Conservation (phyloP, 768 basidiomycete genomes). For the Mycena galopus region DNA sequence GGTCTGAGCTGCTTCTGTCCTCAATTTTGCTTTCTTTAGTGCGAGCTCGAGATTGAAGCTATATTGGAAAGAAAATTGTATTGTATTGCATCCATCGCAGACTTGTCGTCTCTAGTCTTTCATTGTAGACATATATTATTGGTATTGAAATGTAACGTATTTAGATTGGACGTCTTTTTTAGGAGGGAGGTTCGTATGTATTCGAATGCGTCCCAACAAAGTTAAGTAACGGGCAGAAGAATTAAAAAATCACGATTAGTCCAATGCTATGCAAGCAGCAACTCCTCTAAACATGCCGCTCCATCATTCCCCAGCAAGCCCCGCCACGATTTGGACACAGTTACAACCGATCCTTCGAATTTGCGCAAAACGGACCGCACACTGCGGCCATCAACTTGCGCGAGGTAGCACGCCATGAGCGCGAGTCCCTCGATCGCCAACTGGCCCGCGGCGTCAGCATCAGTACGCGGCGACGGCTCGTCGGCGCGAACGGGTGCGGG, state of each 20-base stretch:
- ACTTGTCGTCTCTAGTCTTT: too few relatives aligned
- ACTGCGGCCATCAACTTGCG: background rate
- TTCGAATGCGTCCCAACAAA: too few relatives aligned
- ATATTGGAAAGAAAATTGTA: too few relatives aligned
- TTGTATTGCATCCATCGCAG: too few relatives aligned
- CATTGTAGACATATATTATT: too few relatives aligned
- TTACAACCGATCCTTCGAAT: constrained; percentile 20
- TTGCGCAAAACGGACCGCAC: constrained; percentile 13
- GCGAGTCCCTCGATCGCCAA: constrained; percentile 26
- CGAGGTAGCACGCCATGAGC: constrained; percentile 28
- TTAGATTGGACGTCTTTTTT: too few relatives aligned
- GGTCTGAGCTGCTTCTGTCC: background rate
- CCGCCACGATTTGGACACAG: constrained; percentile 16
- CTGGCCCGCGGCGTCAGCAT: constrained; percentile 21
- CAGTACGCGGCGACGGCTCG: constrained; percentile 18
- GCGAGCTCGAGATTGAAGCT: background rate
- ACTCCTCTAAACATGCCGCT: constrained; percentile 15
- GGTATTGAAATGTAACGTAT: too few relatives aligned
- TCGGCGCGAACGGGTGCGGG: constrained; percentile 30
- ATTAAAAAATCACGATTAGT: background rate
- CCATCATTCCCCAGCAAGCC: constrained; percentile 13
- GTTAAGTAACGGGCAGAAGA: background rate
- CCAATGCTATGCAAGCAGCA: background rate
- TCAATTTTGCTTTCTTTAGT: background rate
- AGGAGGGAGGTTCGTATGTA: too few relatives aligned